Evolutionary conservation across 768 basidiomycete genomes (phyloP).

Genomic region (Kwoniella europaea): DNA sequence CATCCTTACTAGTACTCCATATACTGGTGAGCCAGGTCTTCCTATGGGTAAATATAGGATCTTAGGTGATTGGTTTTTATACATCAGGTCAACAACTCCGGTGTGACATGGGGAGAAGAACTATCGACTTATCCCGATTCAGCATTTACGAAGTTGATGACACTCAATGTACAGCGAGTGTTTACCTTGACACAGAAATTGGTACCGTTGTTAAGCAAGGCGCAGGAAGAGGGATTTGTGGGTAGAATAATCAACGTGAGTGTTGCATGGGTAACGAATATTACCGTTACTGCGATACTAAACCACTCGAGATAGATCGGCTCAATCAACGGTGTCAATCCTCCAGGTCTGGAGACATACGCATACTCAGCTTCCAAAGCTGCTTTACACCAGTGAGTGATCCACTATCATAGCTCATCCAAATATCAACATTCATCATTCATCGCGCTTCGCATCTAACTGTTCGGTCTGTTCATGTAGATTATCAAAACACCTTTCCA

Average conservation of each 20-base stretch:
- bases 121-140: conserved; percentile 61
- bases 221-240: conserved; percentile 58
- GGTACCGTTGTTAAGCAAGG: conserved; percentile 65
- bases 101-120: conserved; percentile 59
- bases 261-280: neutral
- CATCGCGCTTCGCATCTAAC: neutral
- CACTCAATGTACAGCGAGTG: conserved; percentile 68
- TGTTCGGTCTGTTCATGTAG: conserved; percentile 52
- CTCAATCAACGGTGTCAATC: conserved; percentile 66
- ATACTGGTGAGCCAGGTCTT: conserved; percentile 27
- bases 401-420: conserved; percentile 5
- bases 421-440: neutral
- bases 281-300: neutral
- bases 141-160: conserved; percentile 69
- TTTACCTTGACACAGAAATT: conserved; percentile 70
- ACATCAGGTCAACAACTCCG: conserved; percentile 67
- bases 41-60: too few species aligned
- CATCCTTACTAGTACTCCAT: conserved; percentile 59
- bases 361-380: conserved; percentile 71
- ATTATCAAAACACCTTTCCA: conserved; percentile 66
- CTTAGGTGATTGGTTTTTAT: too few species aligned
- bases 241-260: conserved; percentile 66
- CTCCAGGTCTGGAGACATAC: conserved; percentile 68
- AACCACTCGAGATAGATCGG: conserved; percentile 62
- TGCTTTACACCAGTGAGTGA: conserved; percentile 52